These are phyloP conservation scores for Hymenoscyphus linearis DNA, from an alignment of 2,329 filamentous ascomycete species.

Conservation along the genomic window DNA sequence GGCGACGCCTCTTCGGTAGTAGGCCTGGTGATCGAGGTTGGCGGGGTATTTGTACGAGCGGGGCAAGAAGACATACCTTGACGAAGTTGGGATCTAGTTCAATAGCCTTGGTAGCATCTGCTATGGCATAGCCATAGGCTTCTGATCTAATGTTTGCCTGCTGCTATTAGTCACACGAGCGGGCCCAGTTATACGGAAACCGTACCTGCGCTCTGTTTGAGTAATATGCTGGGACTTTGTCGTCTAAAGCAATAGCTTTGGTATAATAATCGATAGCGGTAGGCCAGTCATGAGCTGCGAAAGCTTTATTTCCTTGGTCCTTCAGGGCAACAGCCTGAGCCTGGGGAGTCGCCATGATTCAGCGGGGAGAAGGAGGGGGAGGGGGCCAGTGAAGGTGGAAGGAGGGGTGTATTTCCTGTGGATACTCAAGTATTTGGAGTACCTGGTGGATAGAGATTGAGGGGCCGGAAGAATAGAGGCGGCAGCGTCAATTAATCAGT, in stretches of 20 bases:
- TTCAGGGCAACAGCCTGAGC: conserved; percentile 80
- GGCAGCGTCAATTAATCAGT: too few relatives aligned
- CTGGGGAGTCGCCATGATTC: conserved; percentile 28
- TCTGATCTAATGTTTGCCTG: conserved; percentile 96
- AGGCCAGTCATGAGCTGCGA: conserved; percentile 80
- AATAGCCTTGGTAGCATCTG: conserved; percentile 85
- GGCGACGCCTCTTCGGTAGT: conserved; percentile 87
- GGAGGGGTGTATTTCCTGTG: background rate
- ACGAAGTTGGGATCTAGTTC: conserved; percentile 82
- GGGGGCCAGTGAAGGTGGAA: background rate
- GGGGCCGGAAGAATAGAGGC: background rate
- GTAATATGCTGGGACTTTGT: conserved; percentile 82
- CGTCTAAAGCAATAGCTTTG: conserved; percentile 79
- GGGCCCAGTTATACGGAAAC: conserved; percentile 9
- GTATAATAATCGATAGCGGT: conserved; percentile 77
- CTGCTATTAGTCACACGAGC: conserved; percentile 44
- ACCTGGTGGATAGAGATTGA: background rate
- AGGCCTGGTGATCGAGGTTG: conserved; percentile 55
- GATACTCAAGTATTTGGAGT: background rate
- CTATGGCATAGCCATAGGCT: conserved; percentile 86
- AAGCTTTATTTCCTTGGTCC: conserved; percentile 91
- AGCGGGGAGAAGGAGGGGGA: background rate
- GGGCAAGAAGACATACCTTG: conserved; percentile 55
- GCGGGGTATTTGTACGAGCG: background rate
- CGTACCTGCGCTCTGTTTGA: conserved; percentile 90